Base-by-base conservation (phyloP, 768 basidiomycete genomes). In the Paxillus rubicundulus region DNA sequence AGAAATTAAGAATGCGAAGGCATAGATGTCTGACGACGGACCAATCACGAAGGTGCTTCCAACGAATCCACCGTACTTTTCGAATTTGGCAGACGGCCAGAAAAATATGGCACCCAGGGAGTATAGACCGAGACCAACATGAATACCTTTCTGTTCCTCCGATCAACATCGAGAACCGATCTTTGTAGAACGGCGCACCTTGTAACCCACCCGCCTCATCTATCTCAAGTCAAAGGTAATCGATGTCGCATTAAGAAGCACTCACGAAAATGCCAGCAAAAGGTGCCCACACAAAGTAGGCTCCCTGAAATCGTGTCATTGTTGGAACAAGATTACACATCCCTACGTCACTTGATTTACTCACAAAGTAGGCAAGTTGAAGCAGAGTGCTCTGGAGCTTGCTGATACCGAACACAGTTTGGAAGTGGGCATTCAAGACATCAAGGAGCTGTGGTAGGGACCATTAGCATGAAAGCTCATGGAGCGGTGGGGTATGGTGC, bases 351-450 rank as follows among this genome's bases (percentile, higher is more conserved):
- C 20, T 34, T 45, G n/a, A n/a, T 20, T 43, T 34, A 57, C 76
- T 58, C 53, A 80, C 78, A 60, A 86, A 86, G 63, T 87, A 89
- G 5, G 86, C 85, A 20, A 88, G 73, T 58, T 89, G 87, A 50
- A 91, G 75, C 56, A 88, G 74, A 6, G 88, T 87, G 49, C 86
- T 87, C 69, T 87, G 81, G 24, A 85, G 74, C 65, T 85, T 87
- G 36, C 74, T 70, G 64, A 91, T 86, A 10, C 74, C 73, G 62
- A 89, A 86, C 36, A 87, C 78, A 2, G 67, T 66, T 71, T 88
- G 87, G 70, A 89, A 89, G 70, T 89, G 87, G 43, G 85, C 80
- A 61, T 84, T 84, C 53, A 84, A 73, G 48, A 84, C 83, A 61
- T 85, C 83, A 57, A 85, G 82, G 44, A 85, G 77, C 82, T 84